Conservation (phyloP, 768 basidiomycete genomes). For the Pleurotus tuber-regium region DNA sequence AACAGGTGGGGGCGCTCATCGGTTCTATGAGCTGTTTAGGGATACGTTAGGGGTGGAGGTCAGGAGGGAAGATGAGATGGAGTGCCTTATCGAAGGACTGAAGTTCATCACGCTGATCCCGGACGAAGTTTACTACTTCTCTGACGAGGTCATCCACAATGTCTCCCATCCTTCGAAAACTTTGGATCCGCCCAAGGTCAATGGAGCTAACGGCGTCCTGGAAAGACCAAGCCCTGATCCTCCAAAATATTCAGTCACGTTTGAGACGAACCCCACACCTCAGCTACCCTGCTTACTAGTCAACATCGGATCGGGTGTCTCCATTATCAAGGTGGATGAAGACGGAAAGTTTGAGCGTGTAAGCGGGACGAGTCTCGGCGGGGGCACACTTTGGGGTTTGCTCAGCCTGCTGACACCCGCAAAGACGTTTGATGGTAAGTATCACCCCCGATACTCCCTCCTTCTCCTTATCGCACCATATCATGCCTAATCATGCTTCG, state of each 20-base stretch:
- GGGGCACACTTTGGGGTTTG: conserved; percentile 96
- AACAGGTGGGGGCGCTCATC: conserved; percentile 96
- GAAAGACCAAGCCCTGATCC: conserved; percentile 91
- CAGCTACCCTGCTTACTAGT: conserved; percentile 95
- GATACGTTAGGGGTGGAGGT: conserved; percentile 81
- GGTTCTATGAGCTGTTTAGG: conserved; percentile 83
- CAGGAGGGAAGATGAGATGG: conserved; percentile 95
- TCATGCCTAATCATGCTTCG: conserved; percentile 11
- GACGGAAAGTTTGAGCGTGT: conserved; percentile 96
- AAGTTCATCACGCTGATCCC: conserved; percentile 96
- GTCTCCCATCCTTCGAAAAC: conserved; percentile 41
- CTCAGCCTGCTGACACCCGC: conserved; percentile 94
- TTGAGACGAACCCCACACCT: conserved; percentile 78
- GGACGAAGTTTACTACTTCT: conserved; percentile 98
- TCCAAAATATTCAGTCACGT: conserved; percentile 84
- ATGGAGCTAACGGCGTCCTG: conserved; percentile 36
- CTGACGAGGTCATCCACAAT: conserved; percentile 89
- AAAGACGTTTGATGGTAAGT: conserved; percentile 91
- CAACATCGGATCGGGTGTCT: conserved; percentile 97
- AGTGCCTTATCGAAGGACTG: conserved; percentile 93
- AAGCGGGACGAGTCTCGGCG: conserved; percentile 94
- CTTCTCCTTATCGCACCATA: conserved; percentile 2
- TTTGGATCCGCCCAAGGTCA: too few species aligned
- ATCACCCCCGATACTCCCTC: too few species aligned
- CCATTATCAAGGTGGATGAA: conserved; percentile 95